These are phyloP conservation scores for Dipteronia dyeriana DNA, from an alignment of 345 rosid species.

Conservation along the genomic window DNA sequence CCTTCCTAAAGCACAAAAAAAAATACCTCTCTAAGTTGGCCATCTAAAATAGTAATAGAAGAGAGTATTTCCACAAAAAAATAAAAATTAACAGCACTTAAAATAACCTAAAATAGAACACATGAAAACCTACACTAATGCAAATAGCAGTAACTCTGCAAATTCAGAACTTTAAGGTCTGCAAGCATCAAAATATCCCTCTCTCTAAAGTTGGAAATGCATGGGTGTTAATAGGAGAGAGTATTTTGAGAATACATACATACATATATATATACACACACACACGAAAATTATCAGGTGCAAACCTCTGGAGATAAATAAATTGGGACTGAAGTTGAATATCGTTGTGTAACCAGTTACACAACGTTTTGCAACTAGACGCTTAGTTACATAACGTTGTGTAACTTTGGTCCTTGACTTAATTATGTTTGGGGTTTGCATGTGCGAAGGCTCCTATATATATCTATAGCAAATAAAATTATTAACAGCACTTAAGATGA, in stretches of 20 bases:
- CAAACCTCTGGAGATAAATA: too few species aligned
- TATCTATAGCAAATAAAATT: too few species aligned
- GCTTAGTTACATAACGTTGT: too few species aligned
- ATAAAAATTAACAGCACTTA: not conserved
- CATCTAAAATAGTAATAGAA: not conserved
- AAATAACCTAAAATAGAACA: not conserved
- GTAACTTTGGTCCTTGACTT: too few species aligned
- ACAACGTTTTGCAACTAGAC: too few species aligned
- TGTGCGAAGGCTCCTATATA: too few species aligned
- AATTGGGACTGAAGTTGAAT: too few species aligned
- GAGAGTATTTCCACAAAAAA: not conserved
- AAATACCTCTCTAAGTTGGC: not conserved
- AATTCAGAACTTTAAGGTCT: conserved; percentile 2
- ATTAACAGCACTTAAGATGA: too few species aligned
- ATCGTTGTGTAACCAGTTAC: too few species aligned
- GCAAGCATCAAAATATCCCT: not conserved
- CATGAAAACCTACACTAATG: not conserved
- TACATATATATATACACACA: too few species aligned
- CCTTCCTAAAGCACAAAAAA: not conserved
- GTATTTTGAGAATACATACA: not conserved
- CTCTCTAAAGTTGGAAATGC: not conserved
- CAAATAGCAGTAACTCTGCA: not conserved
- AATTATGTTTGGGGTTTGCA: too few species aligned
- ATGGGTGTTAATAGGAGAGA: not conserved
- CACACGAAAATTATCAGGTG: too few species aligned